Conservation (phyloP, 2,329 filamentous ascomycete genomes). For the Thelonectria rubi region DNA sequence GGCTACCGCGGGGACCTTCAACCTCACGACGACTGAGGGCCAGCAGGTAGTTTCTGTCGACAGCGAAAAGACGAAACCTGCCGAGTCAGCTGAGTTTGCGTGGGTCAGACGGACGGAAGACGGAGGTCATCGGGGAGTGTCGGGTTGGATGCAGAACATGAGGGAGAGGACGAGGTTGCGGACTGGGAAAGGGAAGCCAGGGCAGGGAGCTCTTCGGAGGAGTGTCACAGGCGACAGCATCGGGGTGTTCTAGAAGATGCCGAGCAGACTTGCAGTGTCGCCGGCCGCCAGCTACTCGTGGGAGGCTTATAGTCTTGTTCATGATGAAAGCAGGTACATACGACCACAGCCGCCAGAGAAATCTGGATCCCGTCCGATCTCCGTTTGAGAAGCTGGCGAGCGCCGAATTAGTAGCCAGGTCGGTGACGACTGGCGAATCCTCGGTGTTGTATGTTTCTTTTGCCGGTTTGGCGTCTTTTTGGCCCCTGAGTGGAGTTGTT, state of each 20-base stretch:
- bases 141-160: not conserved
- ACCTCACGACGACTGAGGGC: not conserved
- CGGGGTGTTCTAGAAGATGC: not conserved
- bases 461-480: not conserved
- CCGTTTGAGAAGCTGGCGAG: not conserved
- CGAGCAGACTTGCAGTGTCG: not conserved
- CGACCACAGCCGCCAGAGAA: conserved; percentile 1
- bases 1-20: not conserved
- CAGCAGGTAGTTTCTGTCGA: not conserved
- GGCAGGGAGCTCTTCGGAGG: not conserved
- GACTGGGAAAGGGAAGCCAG: not conserved
- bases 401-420: not conserved
- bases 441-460: conserved; percentile 4
- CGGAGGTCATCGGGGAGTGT: not conserved
- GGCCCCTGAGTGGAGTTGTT: no score
- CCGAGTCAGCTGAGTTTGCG: not conserved
- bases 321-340: not conserved
- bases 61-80: not conserved
- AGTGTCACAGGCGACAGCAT: not conserved
- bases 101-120: not conserved
- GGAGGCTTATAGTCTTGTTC: not conserved
- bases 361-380: conserved; percentile 4
- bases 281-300: no score
- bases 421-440: conserved; percentile 2
- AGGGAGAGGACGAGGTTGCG: not conserved